Evolutionary conservation across 139 green algal species (phyloP), one percentile per base, ranked within the genome.

Genomic region (Closterium sp.): DNA sequence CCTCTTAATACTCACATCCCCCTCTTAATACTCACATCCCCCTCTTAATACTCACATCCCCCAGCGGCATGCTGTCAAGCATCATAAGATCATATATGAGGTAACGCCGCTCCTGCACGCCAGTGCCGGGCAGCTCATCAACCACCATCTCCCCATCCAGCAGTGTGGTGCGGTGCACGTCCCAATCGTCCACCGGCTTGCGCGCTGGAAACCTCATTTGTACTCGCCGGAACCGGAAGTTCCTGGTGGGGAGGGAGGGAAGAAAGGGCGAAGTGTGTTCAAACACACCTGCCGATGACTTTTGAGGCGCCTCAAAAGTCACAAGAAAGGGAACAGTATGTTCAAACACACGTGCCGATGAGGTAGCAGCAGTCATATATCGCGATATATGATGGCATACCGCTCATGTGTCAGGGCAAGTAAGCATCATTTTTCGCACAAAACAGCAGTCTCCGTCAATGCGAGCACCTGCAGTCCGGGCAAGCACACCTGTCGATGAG

Each of bases 91-190:
- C 98, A 89, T 99, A 99, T n/a, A 97, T 92, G 70, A 95, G 93
- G 88, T 93, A 97, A 29, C 93, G 85, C 30, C 97, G 92, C 29
- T 62, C 93, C 32, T 95, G 88, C 70, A 32, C 30, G 70, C 45
- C 89, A 29, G 22, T 93, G 79, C 91, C 92, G 1, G 95, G 92
- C 84, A 88, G 17, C 24, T 19, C 73, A 92, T 99, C 97, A 42
- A 99, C 94, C 29, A 99, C 96, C 98, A 99, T 99, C 95, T 99
- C 98, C 6, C 98, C 98, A 91, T 99, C 98, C 93, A 99, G 94
- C 88, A 99, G 91, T 28, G 98, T 99, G 27, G 24, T 30, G 89
- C 89, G 34, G 89, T 91, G 89, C 38, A 91, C 85, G 28, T 87
- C 85, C 28, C 28, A 32, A 2, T 30, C 62, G 62, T 79, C 62